Percentiles rank a stretch among this genome's conserved stretches.
Conservation (phyloP, 2,329 filamentous ascomycete genomes). For the Fusarium sp. region DNA sequence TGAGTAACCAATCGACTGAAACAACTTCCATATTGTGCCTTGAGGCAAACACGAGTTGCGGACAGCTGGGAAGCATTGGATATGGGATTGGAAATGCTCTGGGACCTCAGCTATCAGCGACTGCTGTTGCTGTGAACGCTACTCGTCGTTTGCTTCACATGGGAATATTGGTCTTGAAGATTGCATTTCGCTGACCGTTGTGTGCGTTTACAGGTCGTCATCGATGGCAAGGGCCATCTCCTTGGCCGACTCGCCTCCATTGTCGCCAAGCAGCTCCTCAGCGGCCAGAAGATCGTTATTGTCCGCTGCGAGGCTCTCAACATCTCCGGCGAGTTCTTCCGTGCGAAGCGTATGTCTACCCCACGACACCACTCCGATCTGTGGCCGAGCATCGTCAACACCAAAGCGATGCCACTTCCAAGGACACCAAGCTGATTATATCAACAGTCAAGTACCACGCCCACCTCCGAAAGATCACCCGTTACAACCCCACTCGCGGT, state of each 20-base stretch:
- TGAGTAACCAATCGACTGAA: conserved; percentile 62
- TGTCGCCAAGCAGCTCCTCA: conserved; percentile 98
- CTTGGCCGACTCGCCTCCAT: conserved; percentile 98
- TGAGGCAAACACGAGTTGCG: conserved; percentile 38
- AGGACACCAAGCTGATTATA: conserved; percentile 59
- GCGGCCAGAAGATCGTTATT: conserved; percentile 98
- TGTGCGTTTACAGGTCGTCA: conserved; percentile 78
- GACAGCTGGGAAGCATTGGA: conserved; percentile 28
- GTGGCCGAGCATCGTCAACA: conserved; percentile 36
- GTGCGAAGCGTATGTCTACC: conserved; percentile 93
- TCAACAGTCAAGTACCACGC: conserved; percentile 98
- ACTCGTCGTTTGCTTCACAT: conserved; percentile 30
- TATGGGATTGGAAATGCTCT: conserved; percentile 32
- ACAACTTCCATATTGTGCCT: conserved; percentile 18
- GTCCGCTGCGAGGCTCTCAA: conserved; percentile 99
- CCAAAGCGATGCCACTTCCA: conserved; percentile 12
- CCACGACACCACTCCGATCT: conserved; percentile 31
- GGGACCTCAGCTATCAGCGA: conserved; percentile 19
- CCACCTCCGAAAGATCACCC: conserved; percentile 99
- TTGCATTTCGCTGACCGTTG: conserved; percentile 42
- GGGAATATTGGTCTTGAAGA: conserved; percentile 38
- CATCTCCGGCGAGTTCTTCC: conserved; percentile 99
- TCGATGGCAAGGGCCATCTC: conserved; percentile 99
- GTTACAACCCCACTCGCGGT: conserved; percentile 99
- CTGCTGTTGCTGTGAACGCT: conserved; percentile 17